Base-by-base conservation (phyloP, 768 basidiomycete genomes). In the Rhizopogon salebrosus region DNA sequence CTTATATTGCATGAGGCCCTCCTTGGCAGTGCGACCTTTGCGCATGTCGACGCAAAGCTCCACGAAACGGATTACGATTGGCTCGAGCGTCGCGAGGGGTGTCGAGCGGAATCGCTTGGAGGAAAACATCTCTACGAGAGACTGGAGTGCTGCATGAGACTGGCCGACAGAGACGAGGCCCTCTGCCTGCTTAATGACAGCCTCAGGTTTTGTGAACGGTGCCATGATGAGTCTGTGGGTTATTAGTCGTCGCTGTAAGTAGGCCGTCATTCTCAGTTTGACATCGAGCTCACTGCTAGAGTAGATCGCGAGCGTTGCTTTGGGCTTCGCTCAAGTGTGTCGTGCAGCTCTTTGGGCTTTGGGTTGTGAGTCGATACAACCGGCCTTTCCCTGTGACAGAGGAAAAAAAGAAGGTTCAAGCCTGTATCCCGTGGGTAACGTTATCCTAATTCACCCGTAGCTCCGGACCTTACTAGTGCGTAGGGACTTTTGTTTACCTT, bases 1-100 rank as follows among this genome's bases (percentile, higher is more conserved):
- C 75, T 97, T 98, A 82, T 92, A 97, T 65, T 92, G 88, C 85
- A 95, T 92, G 43, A 98, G 82, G 22, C 92, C 95, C 65, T 95
- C 93, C 70, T 95, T 94, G 22, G 94, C 95, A 24, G 90, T 87
- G 24, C 92, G 80, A 1, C 94, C 94, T 70, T 95, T 94, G 59
- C 92, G 83, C 80, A 97, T 86, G 56, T 92, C 87, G 55, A 98
- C 93, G 66, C 93, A 98, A 43, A 99, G 88, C 64, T 95, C 91
- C 74, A 98, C 84, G 74, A 95, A 98, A 54, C 92, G 88, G 59
- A 92, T 73, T 80, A 98, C 88, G 70, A 98, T 97, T 49, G 97
- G 97, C 68, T 98, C 95, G 43, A 98, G 82, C 3, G 89, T 84
- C 2, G 83, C 75, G 23, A 98, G 73, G 0, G 95, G 90, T 0